Base-by-base conservation (phyloP, 148 eudicot species). In the Fallopia convolvulus region DNA sequence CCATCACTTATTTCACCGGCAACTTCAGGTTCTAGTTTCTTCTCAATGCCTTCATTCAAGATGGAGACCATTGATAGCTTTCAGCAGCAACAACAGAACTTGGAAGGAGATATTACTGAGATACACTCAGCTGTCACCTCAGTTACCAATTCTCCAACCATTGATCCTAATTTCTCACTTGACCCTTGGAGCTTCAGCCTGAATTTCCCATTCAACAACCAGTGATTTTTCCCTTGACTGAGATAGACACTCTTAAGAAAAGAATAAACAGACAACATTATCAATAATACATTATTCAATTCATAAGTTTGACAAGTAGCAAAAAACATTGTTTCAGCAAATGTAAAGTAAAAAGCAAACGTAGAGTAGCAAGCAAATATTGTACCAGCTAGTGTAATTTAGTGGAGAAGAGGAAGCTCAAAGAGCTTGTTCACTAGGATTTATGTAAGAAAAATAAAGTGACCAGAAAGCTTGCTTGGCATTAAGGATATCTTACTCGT, bases 81-180 rank as follows among this genome's bases (percentile, higher is more conserved):
- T 47, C 85, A 80, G 52, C 17, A 77, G 61, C 83, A 75, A 70
- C 88, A 77, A 46, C 90, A 89, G 33, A 82, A 84, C 65, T 78
- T 80, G 2, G 92, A 87, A 52, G 83, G 87, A 52, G 95, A 91
- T 71, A 70, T 83, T 47, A 77, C 83, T 5, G 90, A 90, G 3
- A 85, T 89, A 55, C 79, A 87, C 72, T 90, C 97, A 66, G 81
- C 89, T 47, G 83, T 82, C 77, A 85, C 92, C 75, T 92, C 99
- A 8, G 86, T 89, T 42, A 82, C 90, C 75, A 89, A 89, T 75
- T 95, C 97, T 75, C 97, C 94, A 9, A 83, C 87, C 10, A 77
- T 83, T 40, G 88, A 84, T 55, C 79, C 88, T 80, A 91, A 92
- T 80, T 90, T 84, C 77, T 30, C 89, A 6, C 70, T 83, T 58